phyloP scores from a whole-genome alignment of 2,329 filamentous ascomycete genomes.

The Ophiostoma australiae region DNA sequence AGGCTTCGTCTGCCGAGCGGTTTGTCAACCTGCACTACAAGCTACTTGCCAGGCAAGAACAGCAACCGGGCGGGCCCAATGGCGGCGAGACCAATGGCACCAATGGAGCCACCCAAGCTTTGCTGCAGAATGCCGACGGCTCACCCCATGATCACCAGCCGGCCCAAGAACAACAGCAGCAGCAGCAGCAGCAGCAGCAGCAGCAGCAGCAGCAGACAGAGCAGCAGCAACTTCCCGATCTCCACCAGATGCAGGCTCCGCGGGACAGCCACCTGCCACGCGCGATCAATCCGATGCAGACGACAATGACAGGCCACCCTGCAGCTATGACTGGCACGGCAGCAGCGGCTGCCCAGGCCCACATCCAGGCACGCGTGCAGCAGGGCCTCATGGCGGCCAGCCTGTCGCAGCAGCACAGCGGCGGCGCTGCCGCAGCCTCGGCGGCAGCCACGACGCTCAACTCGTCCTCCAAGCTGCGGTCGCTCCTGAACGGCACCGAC shows the following conservation, averaged over 20 bases:
- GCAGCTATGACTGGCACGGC: not conserved
- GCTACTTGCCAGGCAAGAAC: constrained; percentile 51
- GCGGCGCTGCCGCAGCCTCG: not conserved
- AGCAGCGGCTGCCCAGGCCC: not conserved
- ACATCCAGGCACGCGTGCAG: not conserved
- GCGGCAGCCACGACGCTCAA: not conserved
- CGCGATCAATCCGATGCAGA: constrained; percentile 11
- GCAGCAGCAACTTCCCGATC: not conserved
- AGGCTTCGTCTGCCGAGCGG: constrained; percentile 54
- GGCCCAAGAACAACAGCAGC: constrained; percentile 13
- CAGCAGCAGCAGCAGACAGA: not conserved
- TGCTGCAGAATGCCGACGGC: not conserved
- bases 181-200: not conserved
- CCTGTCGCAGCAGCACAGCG: not conserved
- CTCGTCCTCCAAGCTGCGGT: constrained; percentile 11
- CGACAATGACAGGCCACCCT: constrained; percentile 8
- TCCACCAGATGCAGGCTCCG: not conserved
- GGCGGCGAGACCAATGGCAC: not conserved
- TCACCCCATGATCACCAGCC: not conserved
- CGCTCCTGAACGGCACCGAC: constrained; percentile 17
- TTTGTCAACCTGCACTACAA: constrained; percentile 57
- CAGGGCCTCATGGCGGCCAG: constrained; percentile 5
- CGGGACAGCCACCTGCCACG: constrained; percentile 13
- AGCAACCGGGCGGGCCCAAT: constrained; percentile 28
- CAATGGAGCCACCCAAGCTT: not conserved